phyloP scores from a whole-genome alignment of 129 eudicot genomes.

The Rutidosis leptorrhynchoides region DNA sequence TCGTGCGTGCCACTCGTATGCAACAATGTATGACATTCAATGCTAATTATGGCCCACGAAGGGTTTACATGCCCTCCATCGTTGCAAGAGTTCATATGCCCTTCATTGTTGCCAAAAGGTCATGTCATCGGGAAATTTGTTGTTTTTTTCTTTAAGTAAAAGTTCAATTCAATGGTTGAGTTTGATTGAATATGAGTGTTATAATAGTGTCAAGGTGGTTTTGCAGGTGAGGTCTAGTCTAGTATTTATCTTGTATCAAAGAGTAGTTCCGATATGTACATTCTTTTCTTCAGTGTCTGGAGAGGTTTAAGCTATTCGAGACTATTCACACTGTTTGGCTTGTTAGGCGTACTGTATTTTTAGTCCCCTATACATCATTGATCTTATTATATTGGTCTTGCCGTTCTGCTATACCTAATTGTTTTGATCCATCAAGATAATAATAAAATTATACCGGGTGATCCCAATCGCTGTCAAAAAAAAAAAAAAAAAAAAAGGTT shows the following conservation, averaged over 20 bases:
- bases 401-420: too few species aligned
- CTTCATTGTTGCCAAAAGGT: conserved; percentile 1
- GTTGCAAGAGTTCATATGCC: background rate
- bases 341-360: too few species aligned
- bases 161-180: background rate
- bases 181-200: background rate
- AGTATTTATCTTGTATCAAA: conserved; percentile 29
- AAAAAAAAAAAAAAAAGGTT: too few species aligned
- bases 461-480: too few species aligned
- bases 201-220: background rate
- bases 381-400: too few species aligned
- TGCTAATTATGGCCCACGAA: background rate
- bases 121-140: conserved; percentile 1
- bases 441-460: too few species aligned
- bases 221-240: background rate
- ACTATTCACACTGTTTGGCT: too few species aligned
- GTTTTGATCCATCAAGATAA: too few species aligned
- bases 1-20: background rate
- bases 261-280: too few species aligned
- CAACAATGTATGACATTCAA: background rate
- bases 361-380: too few species aligned
- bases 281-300: too few species aligned
- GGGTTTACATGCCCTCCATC: background rate
- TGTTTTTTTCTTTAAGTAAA: background rate
- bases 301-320: too few species aligned